A percentile compares a stretch with the other conserved stretches of the same genome.
phyloP scores from a whole-genome alignment of 163 green algal genomes.

The Prototheca cutis region DNA sequence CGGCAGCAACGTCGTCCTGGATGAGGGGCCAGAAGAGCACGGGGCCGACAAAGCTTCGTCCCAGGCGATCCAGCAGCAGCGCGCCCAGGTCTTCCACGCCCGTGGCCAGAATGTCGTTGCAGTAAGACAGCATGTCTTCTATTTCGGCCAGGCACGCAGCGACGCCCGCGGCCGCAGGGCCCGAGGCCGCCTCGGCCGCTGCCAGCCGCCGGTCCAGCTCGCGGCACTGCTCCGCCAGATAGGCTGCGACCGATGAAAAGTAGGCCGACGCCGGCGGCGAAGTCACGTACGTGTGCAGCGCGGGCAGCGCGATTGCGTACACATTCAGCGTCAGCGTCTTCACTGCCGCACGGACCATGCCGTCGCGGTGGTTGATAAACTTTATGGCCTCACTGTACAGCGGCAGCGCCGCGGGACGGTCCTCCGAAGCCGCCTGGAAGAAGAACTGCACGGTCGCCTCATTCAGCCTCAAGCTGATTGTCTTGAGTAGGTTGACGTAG shows the following conservation, averaged over 20 bases:
- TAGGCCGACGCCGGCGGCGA: slow-evolving; percentile 42
- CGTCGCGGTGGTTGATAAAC: slow-evolving; percentile 85
- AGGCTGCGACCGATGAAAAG: slow-evolving; percentile 51
- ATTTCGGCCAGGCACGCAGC: slow-evolving; percentile 71
- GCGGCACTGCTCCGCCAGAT: slow-evolving; percentile 61
- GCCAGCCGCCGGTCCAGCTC: slow-evolving; percentile 33
- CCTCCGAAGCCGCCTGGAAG: slow-evolving; percentile 41
- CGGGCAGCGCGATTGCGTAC: slow-evolving; percentile 64
- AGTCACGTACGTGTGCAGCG: slow-evolving; percentile 56
- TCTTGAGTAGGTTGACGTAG: slow-evolving; percentile 96
- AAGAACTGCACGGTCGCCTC: slow-evolving; percentile 87
- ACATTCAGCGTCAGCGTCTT: slow-evolving; percentile 91
- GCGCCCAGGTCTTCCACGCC: slow-evolving; percentile 10
- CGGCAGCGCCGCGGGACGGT: slow-evolving; percentile 51
- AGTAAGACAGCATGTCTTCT: slow-evolving; percentile 80
- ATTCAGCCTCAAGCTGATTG: slow-evolving; percentile 86
- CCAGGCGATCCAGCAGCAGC: slow-evolving; percentile 48
- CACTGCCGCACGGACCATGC: slow-evolving; percentile 77
- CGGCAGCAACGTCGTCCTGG: slow-evolving; percentile 17
- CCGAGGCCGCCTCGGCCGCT: slow-evolving; percentile 10
- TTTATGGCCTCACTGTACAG: slow-evolving; percentile 87
- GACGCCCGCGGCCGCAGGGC: slow-evolving; percentile 22
- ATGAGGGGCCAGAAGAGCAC: slow-evolving; percentile 55
- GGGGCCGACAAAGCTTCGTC: slow-evolving; percentile 46
- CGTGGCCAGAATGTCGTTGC: slow-evolving; percentile 65